Conservation (phyloP, 169 alveolate genomes). For the Plasmodium blacklocki region DNA sequence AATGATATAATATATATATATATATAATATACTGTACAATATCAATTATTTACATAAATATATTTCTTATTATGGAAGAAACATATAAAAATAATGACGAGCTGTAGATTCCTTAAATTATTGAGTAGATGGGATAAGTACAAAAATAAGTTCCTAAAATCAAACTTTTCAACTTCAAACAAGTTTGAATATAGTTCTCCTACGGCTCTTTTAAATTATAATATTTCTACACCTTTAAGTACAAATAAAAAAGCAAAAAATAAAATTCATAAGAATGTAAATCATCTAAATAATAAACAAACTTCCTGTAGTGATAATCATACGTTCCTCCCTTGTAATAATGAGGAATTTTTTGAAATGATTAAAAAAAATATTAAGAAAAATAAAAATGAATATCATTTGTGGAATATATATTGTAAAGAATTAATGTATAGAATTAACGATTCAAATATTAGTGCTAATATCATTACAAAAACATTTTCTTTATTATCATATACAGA, state of each 20-base stretch:
- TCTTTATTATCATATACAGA: slow-evolving; percentile 41
- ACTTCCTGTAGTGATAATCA: not conserved
- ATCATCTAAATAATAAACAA: not conserved
- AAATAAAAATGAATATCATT: slow-evolving; percentile 25
- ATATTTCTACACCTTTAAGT: slow-evolving; percentile 9
- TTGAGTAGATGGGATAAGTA: not conserved
- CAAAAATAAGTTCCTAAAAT: not conserved
- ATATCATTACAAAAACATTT: slow-evolving; percentile 30
- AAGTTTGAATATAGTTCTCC: slow-evolving; percentile 51
- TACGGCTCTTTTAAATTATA: not conserved
- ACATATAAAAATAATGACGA: slow-evolving; percentile 7
- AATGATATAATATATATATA: too few relatives aligned
- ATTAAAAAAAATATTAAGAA: slow-evolving; percentile 34
- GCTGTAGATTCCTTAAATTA: slow-evolving; percentile 1
- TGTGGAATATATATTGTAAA: slow-evolving; percentile 45
- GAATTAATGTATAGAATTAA: slow-evolving; percentile 37
- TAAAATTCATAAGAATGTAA: not conserved
- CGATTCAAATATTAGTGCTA: slow-evolving; percentile 25
- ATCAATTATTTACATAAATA: too few relatives aligned
- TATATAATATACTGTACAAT: too few relatives aligned
- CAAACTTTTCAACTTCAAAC: not conserved
- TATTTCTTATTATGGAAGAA: too few relatives aligned
- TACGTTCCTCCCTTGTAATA: slow-evolving; percentile 28
- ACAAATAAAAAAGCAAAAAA: not conserved
- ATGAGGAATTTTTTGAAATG: slow-evolving; percentile 32